These are phyloP conservation scores for Plectosphaerella cucumerina DNA, from an alignment of 2,329 filamentous ascomycete species.

Conservation along the genomic window DNA sequence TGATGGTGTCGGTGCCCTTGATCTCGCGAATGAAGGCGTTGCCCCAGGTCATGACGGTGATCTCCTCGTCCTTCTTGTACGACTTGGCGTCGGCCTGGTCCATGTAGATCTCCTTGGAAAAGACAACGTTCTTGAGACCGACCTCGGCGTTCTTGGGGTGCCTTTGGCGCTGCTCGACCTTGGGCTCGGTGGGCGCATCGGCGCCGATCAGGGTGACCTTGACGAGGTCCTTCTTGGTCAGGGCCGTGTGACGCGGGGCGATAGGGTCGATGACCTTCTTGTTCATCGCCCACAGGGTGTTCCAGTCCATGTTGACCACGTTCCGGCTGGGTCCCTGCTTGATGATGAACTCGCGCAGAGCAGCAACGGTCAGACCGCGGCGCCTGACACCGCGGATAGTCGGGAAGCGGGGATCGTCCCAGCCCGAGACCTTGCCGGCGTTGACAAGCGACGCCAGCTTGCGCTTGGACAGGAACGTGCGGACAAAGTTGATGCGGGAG, in stretches of 20 bases:
- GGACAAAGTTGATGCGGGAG: constrained; percentile 77
- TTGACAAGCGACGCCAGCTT: constrained; percentile 84
- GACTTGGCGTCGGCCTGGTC: constrained; percentile 83
- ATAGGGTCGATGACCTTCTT: constrained; percentile 80
- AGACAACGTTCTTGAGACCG: constrained; percentile 81
- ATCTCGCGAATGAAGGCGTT: constrained; percentile 76
- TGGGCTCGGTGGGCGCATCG: constrained; percentile 58
- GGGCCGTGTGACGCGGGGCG: constrained; percentile 68
- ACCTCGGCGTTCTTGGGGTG: constrained; percentile 86
- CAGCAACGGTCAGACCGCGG: constrained; percentile 74
- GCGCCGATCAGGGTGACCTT: constrained; percentile 65
- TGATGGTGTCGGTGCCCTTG: constrained; percentile 55
- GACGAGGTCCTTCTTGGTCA: constrained; percentile 68
- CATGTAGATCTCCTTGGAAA: constrained; percentile 69
- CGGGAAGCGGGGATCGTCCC: constrained; percentile 85
- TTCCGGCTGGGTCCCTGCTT: constrained; percentile 82
- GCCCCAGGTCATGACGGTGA: constrained; percentile 96
- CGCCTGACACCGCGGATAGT: constrained; percentile 76
- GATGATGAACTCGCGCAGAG: constrained; percentile 77
- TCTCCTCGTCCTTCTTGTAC: constrained; percentile 82
- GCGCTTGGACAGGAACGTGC: constrained; percentile 78
- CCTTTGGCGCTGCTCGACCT: constrained; percentile 73
- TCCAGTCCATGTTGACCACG: constrained; percentile 82
- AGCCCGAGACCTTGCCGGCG: constrained; percentile 70
- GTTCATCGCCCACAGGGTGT: constrained; percentile 67